Conservation (phyloP, 2,329 filamentous ascomycete genomes). For the Fonsecaea monophora region DNA sequence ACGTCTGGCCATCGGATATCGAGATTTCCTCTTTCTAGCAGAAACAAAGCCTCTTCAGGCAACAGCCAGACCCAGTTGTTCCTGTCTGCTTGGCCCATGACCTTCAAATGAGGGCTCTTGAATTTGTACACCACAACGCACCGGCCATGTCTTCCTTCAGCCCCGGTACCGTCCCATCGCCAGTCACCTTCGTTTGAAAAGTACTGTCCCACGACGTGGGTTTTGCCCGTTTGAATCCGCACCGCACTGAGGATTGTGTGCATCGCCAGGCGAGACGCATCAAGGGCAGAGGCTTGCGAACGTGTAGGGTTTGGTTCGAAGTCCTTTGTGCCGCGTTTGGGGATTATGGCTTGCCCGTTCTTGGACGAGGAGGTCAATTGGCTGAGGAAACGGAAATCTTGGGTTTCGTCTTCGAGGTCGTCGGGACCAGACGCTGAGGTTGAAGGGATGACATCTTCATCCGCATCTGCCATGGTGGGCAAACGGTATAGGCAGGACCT, state of each 20-base stretch:
- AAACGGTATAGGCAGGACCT: background rate
- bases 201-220: conserved; percentile 73
- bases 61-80: conserved; percentile 78
- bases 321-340: conserved; percentile 94
- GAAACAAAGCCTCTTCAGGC: conserved; percentile 88
- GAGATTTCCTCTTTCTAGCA: conserved; percentile 84
- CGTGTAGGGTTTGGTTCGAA: conserved; percentile 92
- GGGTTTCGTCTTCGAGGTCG: conserved; percentile 77
- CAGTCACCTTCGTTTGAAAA: conserved; percentile 44
- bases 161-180: conserved; percentile 35
- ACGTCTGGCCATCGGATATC: conserved; percentile 81
- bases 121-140: conserved; percentile 71
- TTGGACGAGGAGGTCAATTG: conserved; percentile 57
- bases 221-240: conserved; percentile 72
- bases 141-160: conserved; percentile 34
- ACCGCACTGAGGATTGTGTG: conserved; percentile 82
- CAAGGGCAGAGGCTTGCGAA: conserved; percentile 77
- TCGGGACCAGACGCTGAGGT: conserved; percentile 55
- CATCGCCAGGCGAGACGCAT: conserved; percentile 84
- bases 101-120: conserved; percentile 74
- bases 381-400: conserved; percentile 81
- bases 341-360: conserved; percentile 59
- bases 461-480: conserved; percentile 51
- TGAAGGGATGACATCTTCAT: conserved; percentile 50
- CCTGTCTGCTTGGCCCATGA: conserved; percentile 74